Base-by-base conservation (phyloP, 208 protist species). In the Leishmania turanica region DNA sequence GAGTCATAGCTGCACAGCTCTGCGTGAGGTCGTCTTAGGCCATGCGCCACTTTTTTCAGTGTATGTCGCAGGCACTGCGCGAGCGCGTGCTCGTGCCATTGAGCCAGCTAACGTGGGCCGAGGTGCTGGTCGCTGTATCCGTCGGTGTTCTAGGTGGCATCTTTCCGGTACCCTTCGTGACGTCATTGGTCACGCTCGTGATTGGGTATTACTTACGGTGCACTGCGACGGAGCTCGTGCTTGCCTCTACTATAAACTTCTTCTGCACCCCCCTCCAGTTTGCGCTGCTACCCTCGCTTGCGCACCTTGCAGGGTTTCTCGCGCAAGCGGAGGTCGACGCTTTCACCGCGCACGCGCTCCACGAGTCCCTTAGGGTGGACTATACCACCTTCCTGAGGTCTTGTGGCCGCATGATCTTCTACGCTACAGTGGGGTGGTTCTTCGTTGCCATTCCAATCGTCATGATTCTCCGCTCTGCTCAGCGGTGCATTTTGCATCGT, bases 131-230 rank as follows among this genome's bases (percentile, higher is more conserved):
- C 8, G 76, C 87, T n/a, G 47, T 86, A 2, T 64, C 80, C 13
- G 66, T 87, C 40, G 91, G 91, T 56, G 21, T 92, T 8, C 45
- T 90, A 1, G 87, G 87, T 5, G 92, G 92, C 51, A 51, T 93
- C 13, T 95, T 93, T 79, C 90, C 92, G 1, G 65, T 95, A 5
- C 92, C 92, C 2, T 58, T 92, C 21, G 65, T 87, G 21, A 93
- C 88, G 5, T 88, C 88, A 3, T 21, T 90, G 19, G 81, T 81
- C 3, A 90, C 89, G 7, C 27, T 92, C 0, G 1, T 79, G 0
- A 45, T 87, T 9, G 84, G 82, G 15, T 58, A 62, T 7, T 78
- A 66, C 13, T 37, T 88, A 13, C 64, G 42, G 17, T 87, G 84
- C 66, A 77, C 19, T 45, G 60, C 77, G 15, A 56, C 84, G 1